Conservation (phyloP, 2,329 filamentous ascomycete species). For the Calonectria montana region DNA sequence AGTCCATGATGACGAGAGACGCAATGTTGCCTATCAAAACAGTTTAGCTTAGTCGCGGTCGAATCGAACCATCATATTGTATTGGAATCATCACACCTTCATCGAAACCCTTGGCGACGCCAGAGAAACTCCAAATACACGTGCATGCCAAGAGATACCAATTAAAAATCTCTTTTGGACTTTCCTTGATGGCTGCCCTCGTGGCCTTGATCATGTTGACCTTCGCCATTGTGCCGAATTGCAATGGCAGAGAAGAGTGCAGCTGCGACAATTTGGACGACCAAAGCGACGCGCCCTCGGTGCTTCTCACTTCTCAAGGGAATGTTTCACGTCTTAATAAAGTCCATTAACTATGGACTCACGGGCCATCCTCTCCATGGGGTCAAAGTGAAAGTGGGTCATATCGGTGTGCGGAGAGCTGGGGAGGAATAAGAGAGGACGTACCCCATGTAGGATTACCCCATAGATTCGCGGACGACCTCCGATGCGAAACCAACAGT, state of each 20-base stretch:
- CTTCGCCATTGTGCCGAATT: slow-evolving; percentile 25
- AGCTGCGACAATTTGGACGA: not conserved
- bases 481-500: not conserved
- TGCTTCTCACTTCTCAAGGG: not conserved
- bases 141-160: slow-evolving; percentile 42
- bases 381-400: not conserved
- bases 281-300: not conserved
- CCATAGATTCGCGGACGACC: not conserved
- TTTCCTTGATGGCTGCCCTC: slow-evolving; percentile 39
- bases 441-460: not conserved
- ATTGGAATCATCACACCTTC: slow-evolving; percentile 34
- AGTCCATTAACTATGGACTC: not conserved
- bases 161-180: slow-evolving; percentile 45
- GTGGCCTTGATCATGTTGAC: slow-evolving; percentile 42
- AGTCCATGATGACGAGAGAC: slow-evolving; percentile 43
- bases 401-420: not conserved
- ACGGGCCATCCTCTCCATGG: not conserved
- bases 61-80: accelerated
- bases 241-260: not conserved
- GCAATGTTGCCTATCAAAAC: slow-evolving; percentile 42
- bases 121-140: slow-evolving; percentile 43
- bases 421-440: not conserved
- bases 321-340: not conserved
- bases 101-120: slow-evolving; percentile 46
- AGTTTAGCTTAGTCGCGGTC: not conserved